These are phyloP conservation scores for Jackrogersella minutella DNA, from an alignment of 495 filamentous ascomycete species.

Conservation along the genomic window DNA sequence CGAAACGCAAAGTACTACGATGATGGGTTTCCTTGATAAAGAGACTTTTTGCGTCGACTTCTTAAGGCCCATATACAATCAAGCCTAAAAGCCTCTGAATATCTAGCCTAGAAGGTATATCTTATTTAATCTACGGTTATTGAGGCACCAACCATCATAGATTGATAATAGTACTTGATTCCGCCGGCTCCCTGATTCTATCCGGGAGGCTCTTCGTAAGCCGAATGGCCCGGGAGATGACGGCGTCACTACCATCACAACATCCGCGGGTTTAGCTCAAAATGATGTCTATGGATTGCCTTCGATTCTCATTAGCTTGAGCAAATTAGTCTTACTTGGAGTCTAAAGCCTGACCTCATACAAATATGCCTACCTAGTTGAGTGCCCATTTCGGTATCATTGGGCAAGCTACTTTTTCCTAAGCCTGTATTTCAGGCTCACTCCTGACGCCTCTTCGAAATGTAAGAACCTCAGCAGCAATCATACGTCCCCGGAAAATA, in stretches of 20 bases:
- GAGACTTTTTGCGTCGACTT: background rate
- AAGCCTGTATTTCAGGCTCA: background rate
- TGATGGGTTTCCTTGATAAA: background rate
- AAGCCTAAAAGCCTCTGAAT: background rate
- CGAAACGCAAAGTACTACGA: slow-evolving; percentile 11
- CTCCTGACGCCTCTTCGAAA: background rate
- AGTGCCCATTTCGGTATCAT: too few relatives aligned
- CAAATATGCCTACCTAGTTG: too few relatives aligned
- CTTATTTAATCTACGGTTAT: background rate
- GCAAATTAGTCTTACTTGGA: slow-evolving; percentile 12
- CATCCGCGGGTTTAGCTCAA: background rate
- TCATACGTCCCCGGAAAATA: slow-evolving; percentile 1
- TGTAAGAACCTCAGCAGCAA: background rate
- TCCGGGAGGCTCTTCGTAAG: background rate
- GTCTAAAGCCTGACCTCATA: background rate
- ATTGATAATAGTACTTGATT: too few relatives aligned
- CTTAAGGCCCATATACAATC: background rate
- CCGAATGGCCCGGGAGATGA: background rate
- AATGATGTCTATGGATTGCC: background rate
- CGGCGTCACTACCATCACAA: background rate
- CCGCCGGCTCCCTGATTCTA: background rate
- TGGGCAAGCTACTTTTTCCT: slow-evolving; percentile 1
- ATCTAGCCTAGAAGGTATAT: background rate
- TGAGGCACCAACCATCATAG: too few relatives aligned
- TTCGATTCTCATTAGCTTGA: background rate